Evolutionary conservation across 2,329 filamentous ascomycete genomes (phyloP), one percentile per base, ranked within the genome.

Genomic region (Lasiodiplodia theobromae): DNA sequence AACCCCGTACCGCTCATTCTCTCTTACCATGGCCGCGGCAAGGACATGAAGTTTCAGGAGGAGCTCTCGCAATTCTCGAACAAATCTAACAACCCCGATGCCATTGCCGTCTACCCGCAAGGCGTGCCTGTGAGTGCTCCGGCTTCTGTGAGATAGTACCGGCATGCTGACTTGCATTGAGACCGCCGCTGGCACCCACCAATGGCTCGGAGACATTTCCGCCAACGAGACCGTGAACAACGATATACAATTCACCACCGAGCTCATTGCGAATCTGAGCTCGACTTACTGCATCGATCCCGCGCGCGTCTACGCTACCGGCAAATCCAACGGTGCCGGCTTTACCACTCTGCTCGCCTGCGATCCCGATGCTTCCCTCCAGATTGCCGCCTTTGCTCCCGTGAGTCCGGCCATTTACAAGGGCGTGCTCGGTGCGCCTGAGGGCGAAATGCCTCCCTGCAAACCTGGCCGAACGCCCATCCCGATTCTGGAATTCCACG

Each of bases 311-410:
- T 86, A 85, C 70, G 80, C 80, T 14, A 79, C 80, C 1, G 84
- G 84, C 56, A 87, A 88, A 71, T 87, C 81, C 71, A 87, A 88
- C 58, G 86, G 86, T 6, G 87, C 84, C 2, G 86, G 82, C 12
- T 84, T 85, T 53, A 82, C 84, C 28, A 82, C 82, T 3, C 72
- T 81, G 1, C 79, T 86, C 5, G 84, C 85, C 3, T 87, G 84
- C 74, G 77, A 83, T 38, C 72, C 80, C 2, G 75, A 75, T 10
- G 77, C 80, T 3, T 82, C 81, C 4, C 73, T 72, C 4, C 76
- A 76, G 5, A 82, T 87, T 64, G 84, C 85, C 7, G 85, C 84
- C 1, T 86, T 87, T 70, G 84, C 83, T 0, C 78, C 82, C 8
- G 82, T 82, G 8, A 81, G 82, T 1, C 84, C 82, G 6, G 85